These are phyloP conservation scores for Eucalyptus erythrocorys DNA, from an alignment of 345 rosid species.

Conservation along the genomic window DNA sequence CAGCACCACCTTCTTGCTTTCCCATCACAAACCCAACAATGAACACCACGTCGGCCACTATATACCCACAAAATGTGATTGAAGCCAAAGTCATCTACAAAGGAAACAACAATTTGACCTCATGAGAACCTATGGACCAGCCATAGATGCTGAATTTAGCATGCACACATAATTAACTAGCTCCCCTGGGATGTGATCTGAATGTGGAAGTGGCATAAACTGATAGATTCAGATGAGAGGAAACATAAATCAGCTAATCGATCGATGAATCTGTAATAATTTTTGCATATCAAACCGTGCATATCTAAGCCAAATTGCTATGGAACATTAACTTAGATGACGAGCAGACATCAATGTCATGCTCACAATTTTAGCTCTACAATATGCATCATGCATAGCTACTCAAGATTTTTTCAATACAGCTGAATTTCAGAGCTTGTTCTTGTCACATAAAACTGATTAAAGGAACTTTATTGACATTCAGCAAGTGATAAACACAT, in stretches of 20 bases:
- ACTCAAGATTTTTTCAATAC: neutral
- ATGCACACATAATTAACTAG: neutral
- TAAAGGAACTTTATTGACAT: neutral
- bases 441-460: neutral
- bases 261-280: neutral
- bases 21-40: conserved; percentile 96
- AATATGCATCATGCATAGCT: neutral
- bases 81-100: conserved; percentile 89
- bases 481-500: neutral
- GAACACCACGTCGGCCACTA: conserved; percentile 96
- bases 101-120: neutral
- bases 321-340: neutral
- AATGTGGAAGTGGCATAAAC: neutral
- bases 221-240: neutral
- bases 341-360: neutral
- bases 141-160: neutral
- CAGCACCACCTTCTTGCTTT: conserved; percentile 72
- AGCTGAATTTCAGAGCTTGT: neutral
- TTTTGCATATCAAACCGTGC: neutral
- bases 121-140: neutral
- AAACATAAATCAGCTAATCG: neutral
- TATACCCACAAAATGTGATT: conserved; percentile 87
- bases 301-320: neutral
- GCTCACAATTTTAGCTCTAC: neutral
- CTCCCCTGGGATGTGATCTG: neutral